Base-by-base conservation (phyloP, 2,329 filamentous ascomycete species). In the Neodidymelliopsis sp. region DNA sequence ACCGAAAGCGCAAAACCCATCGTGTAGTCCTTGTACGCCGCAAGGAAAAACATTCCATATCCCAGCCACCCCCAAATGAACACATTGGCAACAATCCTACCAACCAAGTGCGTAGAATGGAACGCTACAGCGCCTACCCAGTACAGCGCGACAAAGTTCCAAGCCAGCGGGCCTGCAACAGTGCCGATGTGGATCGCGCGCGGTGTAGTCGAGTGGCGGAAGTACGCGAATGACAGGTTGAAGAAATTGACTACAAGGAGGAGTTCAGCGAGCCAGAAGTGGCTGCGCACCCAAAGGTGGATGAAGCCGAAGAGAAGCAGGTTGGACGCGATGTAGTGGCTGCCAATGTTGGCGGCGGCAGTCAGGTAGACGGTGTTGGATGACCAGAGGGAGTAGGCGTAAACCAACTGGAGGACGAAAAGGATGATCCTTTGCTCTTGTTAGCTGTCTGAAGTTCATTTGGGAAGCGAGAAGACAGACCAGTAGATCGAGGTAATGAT, bases 91-190 rank as follows among this genome's bases (percentile, higher is more conserved):
- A 94, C 83, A 59, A 96, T 86, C 36, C 90, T 80, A n/a, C 89
- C 87, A 2, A 87, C 79, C 4, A 91, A 72, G 49, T 77, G 82
- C 48, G 86, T 76, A 6, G 85, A 81, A 66, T 90, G 79, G 18
- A 93, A 83, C 69, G 89, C 89, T 36, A 92, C 86, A 15, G 91
- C 90, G 7, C 91, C 91, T 62, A 91, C 90, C 90, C 90, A 96
- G 79, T 92, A 93, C 42, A 96, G 80, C 22, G 89, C 88, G 11
- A 93, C 85, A 66, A 94, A 89, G 11, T 88, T 91, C 89, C 90
- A 96, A 1, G 88, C 89, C 60, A 96, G 79, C 5, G 91, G 91
- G 0, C 86, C 89, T 12, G 88, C 87, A 16, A 91, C 84, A 33
- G 86, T 85, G 5, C 90, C 84, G 9, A 86, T 77, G 73, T 96